These are phyloP conservation scores for Starmera amethionina DNA, from an alignment of 805 yeast genomes.

Conservation along the genomic window DNA sequence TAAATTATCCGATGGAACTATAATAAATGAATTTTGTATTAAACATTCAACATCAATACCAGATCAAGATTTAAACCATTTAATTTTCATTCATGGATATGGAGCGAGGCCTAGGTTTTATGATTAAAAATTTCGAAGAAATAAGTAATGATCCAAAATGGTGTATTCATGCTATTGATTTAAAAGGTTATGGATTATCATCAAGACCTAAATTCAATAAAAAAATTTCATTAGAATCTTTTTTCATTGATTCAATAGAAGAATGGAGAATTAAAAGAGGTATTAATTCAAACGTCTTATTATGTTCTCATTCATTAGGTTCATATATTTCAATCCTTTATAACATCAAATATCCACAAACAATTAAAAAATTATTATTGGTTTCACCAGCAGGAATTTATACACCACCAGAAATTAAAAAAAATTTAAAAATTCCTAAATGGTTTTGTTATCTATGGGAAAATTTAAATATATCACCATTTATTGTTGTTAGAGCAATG, in stretches of 20 bases:
- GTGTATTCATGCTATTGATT: slow-evolving; percentile 78
- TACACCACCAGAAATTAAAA: slow-evolving; percentile 27
- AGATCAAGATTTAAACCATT: slow-evolving; percentile 25
- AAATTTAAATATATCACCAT: slow-evolving; percentile 69
- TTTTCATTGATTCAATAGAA: slow-evolving; percentile 45
- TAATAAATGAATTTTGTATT: slow-evolving; percentile 71
- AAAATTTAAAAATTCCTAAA: slow-evolving; percentile 41
- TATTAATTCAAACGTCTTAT: slow-evolving; percentile 34
- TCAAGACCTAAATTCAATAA: slow-evolving; percentile 60
- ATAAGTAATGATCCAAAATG: slow-evolving; percentile 37
- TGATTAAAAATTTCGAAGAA: slow-evolving; percentile 59
- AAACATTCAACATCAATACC: slow-evolving; percentile 32
- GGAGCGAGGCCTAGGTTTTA: slow-evolving; percentile 89
- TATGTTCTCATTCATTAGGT: slow-evolving; percentile 88
- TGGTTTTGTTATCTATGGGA: slow-evolving; percentile 86
- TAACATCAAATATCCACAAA: slow-evolving; percentile 48
- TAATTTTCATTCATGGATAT: slow-evolving; percentile 85
- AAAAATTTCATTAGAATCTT: slow-evolving; percentile 22
- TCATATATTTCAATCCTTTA: slow-evolving; percentile 71
- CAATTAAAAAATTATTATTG: slow-evolving; percentile 60
- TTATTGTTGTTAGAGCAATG: slow-evolving; percentile 62
- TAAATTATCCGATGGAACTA: slow-evolving; percentile 34
- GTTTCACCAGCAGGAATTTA: slow-evolving; percentile 87
- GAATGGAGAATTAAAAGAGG: slow-evolving; percentile 50
- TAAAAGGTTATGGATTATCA: slow-evolving; percentile 86